Conservation (phyloP, 306 rosid genomes). For the Castanea sativa region DNA sequence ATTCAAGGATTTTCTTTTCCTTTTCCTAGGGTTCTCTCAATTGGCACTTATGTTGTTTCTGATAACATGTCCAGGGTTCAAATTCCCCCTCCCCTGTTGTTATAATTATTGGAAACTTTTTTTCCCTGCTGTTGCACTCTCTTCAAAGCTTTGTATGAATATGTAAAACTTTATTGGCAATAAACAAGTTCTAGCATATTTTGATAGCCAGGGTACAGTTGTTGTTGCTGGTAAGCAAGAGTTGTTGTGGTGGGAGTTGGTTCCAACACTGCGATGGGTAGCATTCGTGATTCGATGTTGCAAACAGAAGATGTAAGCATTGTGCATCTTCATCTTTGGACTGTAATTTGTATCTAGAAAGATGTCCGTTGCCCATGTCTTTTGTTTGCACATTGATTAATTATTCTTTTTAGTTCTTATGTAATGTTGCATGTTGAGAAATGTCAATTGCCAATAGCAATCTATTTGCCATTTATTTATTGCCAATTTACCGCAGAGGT, state of each 20-base stretch:
- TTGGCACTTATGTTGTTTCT: too few relatives aligned
- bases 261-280: slow-evolving; percentile 93
- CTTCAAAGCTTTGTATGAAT: background rate
- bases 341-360: slow-evolving; percentile 3
- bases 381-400: background rate
- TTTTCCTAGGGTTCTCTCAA: background rate
- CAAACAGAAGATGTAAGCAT: slow-evolving; percentile 88
- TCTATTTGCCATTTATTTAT: background rate
- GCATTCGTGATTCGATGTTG: slow-evolving; percentile 85
- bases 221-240: slow-evolving; percentile 96
- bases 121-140: background rate
- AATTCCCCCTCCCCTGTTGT: too few relatives aligned
- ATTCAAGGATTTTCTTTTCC: background rate
- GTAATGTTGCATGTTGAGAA: background rate
- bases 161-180: background rate
- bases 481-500: background rate
- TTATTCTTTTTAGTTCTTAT: background rate
- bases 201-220: slow-evolving; percentile 77
- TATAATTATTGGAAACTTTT: too few relatives aligned
- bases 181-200: slow-evolving; percentile 17
- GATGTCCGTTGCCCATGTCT: slow-evolving; percentile 10
- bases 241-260: slow-evolving; percentile 94
- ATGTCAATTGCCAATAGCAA: background rate
- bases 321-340: slow-evolving; percentile 11
- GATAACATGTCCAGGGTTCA: too few relatives aligned